Conservation (phyloP, 495 filamentous ascomycete species). For the Lineolata rhizophorae region DNA sequence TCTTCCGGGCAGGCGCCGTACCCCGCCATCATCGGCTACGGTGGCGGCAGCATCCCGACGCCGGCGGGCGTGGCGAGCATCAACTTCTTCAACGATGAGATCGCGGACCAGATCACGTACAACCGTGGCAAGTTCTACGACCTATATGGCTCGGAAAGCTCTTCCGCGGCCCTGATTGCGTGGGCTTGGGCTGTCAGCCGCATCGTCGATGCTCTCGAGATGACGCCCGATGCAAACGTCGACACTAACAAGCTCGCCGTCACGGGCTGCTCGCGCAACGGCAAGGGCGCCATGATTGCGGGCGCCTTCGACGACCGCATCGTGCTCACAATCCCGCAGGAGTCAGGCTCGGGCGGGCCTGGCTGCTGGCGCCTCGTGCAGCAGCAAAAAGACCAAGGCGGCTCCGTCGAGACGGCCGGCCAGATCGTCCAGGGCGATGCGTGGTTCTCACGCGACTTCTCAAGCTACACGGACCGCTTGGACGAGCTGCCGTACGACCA, state of each 20-base stretch:
- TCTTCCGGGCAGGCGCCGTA: slow-evolving; percentile 15
- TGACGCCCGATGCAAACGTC: slow-evolving; percentile 17
- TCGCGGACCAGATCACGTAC: slow-evolving; percentile 6
- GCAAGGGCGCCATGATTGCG: slow-evolving; percentile 27
- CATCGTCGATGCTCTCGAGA: slow-evolving; percentile 25
- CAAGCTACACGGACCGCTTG: slow-evolving; percentile 9
- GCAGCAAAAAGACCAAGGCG: too few relatives aligned
- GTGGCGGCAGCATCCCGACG: slow-evolving; percentile 18
- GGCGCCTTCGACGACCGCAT: slow-evolving; percentile 26
- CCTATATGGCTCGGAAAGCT: slow-evolving; percentile 20
- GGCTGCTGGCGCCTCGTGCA: slow-evolving; percentile 26
- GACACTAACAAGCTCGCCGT: slow-evolving; percentile 20
- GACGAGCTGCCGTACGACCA: slow-evolving; percentile 24
- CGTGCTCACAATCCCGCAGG: slow-evolving; percentile 25
- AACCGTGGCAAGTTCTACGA: slow-evolving; percentile 23
- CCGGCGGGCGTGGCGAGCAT: slow-evolving; percentile 22
- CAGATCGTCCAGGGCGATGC: slow-evolving; percentile 26
- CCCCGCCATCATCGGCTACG: slow-evolving; percentile 25
- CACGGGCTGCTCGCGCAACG: slow-evolving; percentile 28
- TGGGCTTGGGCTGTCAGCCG: slow-evolving; percentile 28
- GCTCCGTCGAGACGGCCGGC: slow-evolving; percentile 19
- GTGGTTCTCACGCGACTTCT: slow-evolving; percentile 24
- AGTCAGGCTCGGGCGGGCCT: slow-evolving; percentile 25
- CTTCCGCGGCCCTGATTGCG: slow-evolving; percentile 21
- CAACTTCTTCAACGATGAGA: slow-evolving; percentile 15